phyloP scores from a whole-genome alignment of 129 eudicot species.

The Pulicaria dysenterica region DNA sequence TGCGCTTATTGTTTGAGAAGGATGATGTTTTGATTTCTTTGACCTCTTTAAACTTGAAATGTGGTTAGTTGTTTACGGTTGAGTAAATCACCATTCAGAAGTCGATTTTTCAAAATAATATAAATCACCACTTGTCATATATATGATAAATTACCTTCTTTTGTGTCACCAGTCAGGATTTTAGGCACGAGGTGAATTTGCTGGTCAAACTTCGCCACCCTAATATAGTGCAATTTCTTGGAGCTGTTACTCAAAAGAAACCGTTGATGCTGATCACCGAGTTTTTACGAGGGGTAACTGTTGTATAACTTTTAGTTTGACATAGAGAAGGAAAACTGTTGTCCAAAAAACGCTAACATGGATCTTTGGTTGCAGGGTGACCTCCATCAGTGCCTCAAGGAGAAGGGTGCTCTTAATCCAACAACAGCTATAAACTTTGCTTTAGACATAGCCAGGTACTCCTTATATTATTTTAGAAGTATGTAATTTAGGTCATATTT shows the following conservation, averaged over 20 bases:
- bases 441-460: conserved; percentile 91
- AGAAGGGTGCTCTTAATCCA: conserved; percentile 88
- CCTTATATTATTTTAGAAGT: background rate
- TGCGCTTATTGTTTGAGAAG: background rate
- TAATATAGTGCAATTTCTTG: conserved; percentile 94
- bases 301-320: background rate
- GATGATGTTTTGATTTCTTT: background rate
- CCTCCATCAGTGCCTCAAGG: conserved; percentile 91
- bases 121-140: background rate
- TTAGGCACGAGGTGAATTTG: conserved; percentile 97
- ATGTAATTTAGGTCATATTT: background rate
- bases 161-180: conserved; percentile 77
- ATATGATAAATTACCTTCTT: conserved; percentile 6
- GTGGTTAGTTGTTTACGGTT: background rate
- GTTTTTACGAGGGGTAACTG: conserved; percentile 86
- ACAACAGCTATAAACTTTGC: conserved; percentile 89
- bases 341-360: conserved; percentile 23
- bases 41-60: background rate
- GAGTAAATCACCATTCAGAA: too few relatives aligned
- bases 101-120: background rate
- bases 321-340: conserved; percentile 7
- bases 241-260: conserved; percentile 96
- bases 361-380: conserved; percentile 65
- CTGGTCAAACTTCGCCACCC: conserved; percentile 99
- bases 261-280: conserved; percentile 95